These are phyloP conservation scores for Cinnamomum chago DNA, from an alignment of 164 flowering plant genomes.

Conservation along the genomic window DNA sequence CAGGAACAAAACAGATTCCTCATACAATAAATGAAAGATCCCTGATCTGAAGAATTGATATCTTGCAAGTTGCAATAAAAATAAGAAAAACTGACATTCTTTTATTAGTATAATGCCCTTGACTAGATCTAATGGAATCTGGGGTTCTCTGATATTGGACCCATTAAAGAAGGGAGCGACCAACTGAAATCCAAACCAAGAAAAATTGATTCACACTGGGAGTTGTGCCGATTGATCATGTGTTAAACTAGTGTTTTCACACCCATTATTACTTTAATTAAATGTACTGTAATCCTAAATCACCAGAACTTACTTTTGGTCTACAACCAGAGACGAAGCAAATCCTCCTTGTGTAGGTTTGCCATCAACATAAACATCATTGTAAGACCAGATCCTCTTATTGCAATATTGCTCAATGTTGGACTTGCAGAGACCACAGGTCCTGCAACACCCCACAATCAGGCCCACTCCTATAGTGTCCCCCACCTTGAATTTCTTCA, in stretches of 20 bases:
- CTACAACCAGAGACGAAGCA: constrained; percentile 61
- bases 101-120: too few relatives aligned
- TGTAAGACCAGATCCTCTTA: constrained; percentile 87
- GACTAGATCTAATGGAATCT: neutral
- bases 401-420: constrained; percentile 88
- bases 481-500: constrained; percentile 43
- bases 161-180: too few relatives aligned
- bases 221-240: neutral
- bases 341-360: constrained; percentile 93
- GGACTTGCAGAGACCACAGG: constrained; percentile 61
- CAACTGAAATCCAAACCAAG: too few relatives aligned
- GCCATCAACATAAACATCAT: constrained; percentile 88
- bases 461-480: constrained; percentile 58
- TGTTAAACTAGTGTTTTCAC: neutral
- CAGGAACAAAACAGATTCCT: too few relatives aligned
- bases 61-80: too few relatives aligned
- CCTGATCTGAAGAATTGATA: too few relatives aligned
- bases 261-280: too few relatives aligned
- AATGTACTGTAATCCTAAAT: neutral
- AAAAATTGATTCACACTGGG: neutral
- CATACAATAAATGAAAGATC: too few relatives aligned
- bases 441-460: constrained; percentile 49
- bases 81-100: too few relatives aligned
- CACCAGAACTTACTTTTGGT: constrained; percentile 60
- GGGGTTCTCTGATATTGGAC: too few relatives aligned